Evolutionary conservation across 495 filamentous ascomycete genomes (phyloP), one percentile per base, ranked within the genome.

Genomic region (Lichina pygmaea): DNA sequence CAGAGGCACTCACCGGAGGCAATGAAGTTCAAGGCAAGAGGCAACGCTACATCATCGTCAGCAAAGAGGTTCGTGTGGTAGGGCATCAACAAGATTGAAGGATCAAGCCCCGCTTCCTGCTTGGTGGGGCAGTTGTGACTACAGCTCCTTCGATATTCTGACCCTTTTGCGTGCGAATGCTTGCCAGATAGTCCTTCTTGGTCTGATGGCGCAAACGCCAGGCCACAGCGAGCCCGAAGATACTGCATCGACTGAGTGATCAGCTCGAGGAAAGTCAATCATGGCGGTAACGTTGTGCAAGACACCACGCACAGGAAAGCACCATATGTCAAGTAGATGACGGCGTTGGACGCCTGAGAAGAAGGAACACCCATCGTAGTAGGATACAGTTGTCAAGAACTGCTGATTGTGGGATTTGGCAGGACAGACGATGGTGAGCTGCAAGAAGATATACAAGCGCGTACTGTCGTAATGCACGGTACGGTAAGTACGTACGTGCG

Each of bases 1-100:
- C 36, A 5, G 24, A 36, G 51, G 56, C 63, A 82, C 78, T 81
- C 71, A 84, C 78, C 78, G 56, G 77, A 79, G 53, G 78, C 78
- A 54, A 83, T 78, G 62, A 83, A 84, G 58, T 84, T 83, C 48
- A 84, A 63, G 47, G 78, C 75, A 56, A 84, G 63, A 37, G 79
- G 78, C 41, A 78, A 59, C 48, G 73, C 78, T 84, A 43, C 30
- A 43, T 16, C 48, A 4, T 24, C 33, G 57, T 60, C 48, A 57
- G 56, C 48, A 4, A 24, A 24, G 4, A 24, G 4, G 24, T 4
- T 24, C 24, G 4, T 4, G 24, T 24, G 24, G 24, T 24, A 4
- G 24, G 24, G 24, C 24, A 24, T 24, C 24, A 4, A 24, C 24
- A 24, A 24, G 24, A 24, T 4, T 24, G 24, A 24, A 24, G 24